phyloP scores from a whole-genome alignment of 306 rosid species.

The Biancaea sappan region DNA sequence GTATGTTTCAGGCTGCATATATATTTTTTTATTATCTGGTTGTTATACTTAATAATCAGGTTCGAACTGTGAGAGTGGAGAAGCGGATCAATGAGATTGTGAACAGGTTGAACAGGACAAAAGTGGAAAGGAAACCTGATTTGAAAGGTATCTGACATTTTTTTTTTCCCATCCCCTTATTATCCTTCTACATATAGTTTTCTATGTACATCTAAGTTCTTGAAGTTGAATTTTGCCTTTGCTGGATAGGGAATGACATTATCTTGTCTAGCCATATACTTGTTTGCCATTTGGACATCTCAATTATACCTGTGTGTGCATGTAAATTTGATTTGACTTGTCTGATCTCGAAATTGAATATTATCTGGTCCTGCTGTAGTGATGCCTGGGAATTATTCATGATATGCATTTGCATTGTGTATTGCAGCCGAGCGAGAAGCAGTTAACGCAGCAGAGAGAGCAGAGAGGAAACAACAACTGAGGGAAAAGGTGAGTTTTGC shows the following conservation, averaged over 20 bases:
- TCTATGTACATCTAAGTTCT: background rate
- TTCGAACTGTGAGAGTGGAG: slow-evolving; percentile 77
- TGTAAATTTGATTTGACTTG: background rate
- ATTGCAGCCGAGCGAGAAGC: slow-evolving; percentile 75
- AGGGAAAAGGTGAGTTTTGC: slow-evolving; percentile 63
- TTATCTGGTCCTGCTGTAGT: background rate
- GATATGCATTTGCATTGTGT: background rate
- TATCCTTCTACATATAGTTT: background rate
- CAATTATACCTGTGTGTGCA: background rate
- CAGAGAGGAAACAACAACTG: slow-evolving; percentile 63
- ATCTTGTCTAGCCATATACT: background rate
- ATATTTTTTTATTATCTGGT: slow-evolving; percentile 20
- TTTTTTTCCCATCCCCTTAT: background rate
- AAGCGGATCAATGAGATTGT: slow-evolving; percentile 74
- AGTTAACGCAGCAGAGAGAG: slow-evolving; percentile 73
- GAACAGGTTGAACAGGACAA: slow-evolving; percentile 71
- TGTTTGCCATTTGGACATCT: background rate
- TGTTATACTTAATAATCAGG: slow-evolving; percentile 46
- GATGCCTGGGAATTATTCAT: background rate
- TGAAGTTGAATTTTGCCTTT: background rate
- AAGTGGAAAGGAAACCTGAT: slow-evolving; percentile 79
- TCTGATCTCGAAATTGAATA: background rate
- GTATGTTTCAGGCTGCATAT: background rate
- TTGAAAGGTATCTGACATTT: slow-evolving; percentile 55
- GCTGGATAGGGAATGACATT: background rate